Evolutionary conservation across 495 filamentous ascomycete genomes (phyloP), one percentile per base, ranked within the genome.

Genomic region (Chlorociboria aeruginascens): DNA sequence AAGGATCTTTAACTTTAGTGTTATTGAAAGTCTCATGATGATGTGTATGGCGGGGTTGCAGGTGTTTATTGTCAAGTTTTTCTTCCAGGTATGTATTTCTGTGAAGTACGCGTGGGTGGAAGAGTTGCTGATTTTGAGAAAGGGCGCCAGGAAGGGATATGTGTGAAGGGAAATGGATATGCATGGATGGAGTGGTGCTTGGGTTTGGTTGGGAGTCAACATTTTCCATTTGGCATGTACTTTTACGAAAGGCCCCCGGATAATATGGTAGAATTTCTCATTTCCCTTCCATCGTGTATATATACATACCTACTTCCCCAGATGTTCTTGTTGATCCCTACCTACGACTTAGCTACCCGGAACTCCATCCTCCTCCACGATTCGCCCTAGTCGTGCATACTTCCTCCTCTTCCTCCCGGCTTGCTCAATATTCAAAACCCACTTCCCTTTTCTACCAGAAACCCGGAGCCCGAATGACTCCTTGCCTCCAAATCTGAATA

Each of bases 41-140:
- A 76, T 97, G 52, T 83, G 82, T 36, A 99, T 99, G 93, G 92
- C 89, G 25, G 89, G 79, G 30, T 68, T 99, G 62, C 93, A 99
- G 70, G 93, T 99, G 30, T 97, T 99, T 61, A 81, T 99, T 59
- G 93, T 99, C 54, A 69, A 88, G 49, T 96, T 97, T 79, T 98
- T 98, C 67, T 97, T 98, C 76, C 90, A 95, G 71, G 89, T 73
- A 65, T 40, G 68, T 54, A 40, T 25, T 6, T 32, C n/a, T 20
- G n/a, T 17, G 7, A 11, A 39, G 13, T 33, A 7, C 44, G 25
- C 9, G 20, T 6, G n/a, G 42, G 20, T 38, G n/a, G 37, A 25
- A 12, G 25, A 40, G 10, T 6, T 16, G 17, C 16, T 43, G 32
- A 32, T 61, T 65, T 8, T 28, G 8, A 8, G 8, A 32, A 32